Base-by-base conservation (phyloP, 116 monocot genomes). In the Trichopus zeylanicus region DNA sequence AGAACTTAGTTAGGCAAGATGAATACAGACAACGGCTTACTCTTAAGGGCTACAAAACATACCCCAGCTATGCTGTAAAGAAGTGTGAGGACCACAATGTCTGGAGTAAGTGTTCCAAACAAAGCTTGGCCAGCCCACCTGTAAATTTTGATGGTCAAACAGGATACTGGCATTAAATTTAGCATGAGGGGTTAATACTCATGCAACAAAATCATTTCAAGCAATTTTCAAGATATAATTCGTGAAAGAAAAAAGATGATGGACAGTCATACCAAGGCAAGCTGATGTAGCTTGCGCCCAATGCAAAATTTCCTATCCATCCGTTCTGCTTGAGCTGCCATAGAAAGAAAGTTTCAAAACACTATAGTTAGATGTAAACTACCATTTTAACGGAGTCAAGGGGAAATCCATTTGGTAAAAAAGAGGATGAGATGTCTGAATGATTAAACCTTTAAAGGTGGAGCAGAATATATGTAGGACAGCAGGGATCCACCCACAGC, bases 101-200 rank as follows among this genome's bases (percentile, higher is more conserved):
- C 92, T 37, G 83, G 85, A 13, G 85, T 91, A 64, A 99, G 83
- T 63, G 78, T 88, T 73, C 98, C 98, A 78, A 99, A 99, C 7
- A 99, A 67, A 64, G 88, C 78, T 69, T 99, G 98, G 38, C 98
- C 98, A 65, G 98, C 98, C 98, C 88, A 99, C 98, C 98, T 99
- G 71, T 54, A 30, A 66, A 52, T 58, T n/a, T 42, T 13, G n/a
- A 42, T 13, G 42, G 42, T 42, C 12, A 42, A n/a, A n/a, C n/a
- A n/a, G n/a, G n/a, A n/a, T n/a, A n/a, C n/a, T n/a, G n/a, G n/a
- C n/a, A n/a, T n/a, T n/a, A n/a, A n/a, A n/a, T n/a, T n/a, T n/a
- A n/a, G n/a, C n/a, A n/a, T n/a, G n/a, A n/a, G n/a, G n/a, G n/a
- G n/a, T n/a, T n/a, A n/a, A n/a, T n/a, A n/a, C n/a, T n/a, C n/a